Conservation (phyloP, 176 grass and related monocot species). For the Musa acuminata region DNA sequence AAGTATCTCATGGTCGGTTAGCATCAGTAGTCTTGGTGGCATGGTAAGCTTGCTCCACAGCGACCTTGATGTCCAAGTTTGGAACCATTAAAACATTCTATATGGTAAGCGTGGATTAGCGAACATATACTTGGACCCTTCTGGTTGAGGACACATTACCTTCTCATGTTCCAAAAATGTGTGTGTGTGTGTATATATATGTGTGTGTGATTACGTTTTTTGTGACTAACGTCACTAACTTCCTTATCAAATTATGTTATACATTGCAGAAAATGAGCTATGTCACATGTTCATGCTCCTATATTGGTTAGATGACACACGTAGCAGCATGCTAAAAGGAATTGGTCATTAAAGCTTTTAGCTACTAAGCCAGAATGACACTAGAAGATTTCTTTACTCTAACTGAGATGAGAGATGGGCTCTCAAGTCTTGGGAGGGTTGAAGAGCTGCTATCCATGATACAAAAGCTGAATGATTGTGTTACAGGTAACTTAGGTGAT, state of each 20-base stretch:
- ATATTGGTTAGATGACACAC: background rate
- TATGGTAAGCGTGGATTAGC: no score
- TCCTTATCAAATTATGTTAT: background rate
- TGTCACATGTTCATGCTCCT: background rate
- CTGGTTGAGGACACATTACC: no score
- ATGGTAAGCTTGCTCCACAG: no score
- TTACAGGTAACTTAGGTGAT: constrained; percentile 29
- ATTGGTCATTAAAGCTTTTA: background rate
- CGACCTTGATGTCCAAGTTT: no score
- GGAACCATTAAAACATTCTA: no score
- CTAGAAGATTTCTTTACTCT: constrained; percentile 65
- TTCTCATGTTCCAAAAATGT: no score
- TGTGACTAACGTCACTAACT: background rate
- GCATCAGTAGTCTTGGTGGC: no score
- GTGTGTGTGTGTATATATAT: no score
- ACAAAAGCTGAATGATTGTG: constrained; percentile 29
- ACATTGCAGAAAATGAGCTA: background rate
- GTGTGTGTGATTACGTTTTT: background rate
- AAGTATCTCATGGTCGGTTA: no score
- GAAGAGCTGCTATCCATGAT: constrained; percentile 45
- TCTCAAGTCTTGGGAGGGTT: constrained; percentile 41
- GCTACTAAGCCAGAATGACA: constrained; percentile 5
- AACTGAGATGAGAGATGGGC: constrained; percentile 62
- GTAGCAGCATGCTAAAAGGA: background rate
- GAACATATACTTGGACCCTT: no score